A percentile compares a stretch with the other conserved stretches of the same genome.
Conservation (phyloP, 2,329 filamentous ascomycete species). For the Chaetomium sp. region DNA sequence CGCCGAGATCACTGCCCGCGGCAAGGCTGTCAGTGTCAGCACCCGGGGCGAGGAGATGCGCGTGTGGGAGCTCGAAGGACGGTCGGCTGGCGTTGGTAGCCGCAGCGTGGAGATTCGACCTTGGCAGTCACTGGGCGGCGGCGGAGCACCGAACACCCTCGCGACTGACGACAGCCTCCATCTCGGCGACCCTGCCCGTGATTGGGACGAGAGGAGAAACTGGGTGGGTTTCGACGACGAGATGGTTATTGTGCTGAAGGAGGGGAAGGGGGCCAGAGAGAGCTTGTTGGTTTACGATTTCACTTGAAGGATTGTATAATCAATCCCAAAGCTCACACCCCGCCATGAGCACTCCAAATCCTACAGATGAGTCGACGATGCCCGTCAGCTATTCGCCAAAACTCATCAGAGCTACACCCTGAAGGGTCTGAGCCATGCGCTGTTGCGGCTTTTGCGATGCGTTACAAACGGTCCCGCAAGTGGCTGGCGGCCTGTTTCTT, state of each 20-base stretch:
- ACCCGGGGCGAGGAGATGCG: conserved; percentile 75
- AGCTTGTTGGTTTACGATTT: conserved; percentile 87
- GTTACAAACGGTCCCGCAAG: not conserved
- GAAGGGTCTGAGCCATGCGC: not conserved
- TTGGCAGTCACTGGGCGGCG: conserved; percentile 31
- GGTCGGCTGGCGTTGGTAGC: conserved; percentile 44
- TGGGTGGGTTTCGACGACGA: conserved; percentile 92
- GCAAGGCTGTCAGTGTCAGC: conserved; percentile 89
- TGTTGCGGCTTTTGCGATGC: not conserved
- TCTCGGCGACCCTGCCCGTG: conserved; percentile 21
- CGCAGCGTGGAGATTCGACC: conserved; percentile 56
- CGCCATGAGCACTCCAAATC: not conserved
- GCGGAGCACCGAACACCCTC: conserved; percentile 29
- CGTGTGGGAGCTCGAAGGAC: conserved; percentile 86
- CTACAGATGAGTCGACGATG: not conserved
- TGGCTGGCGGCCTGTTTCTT: not conserved
- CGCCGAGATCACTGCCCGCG: conserved; percentile 79
- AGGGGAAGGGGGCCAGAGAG: conserved; percentile 66
- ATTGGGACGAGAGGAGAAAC: conserved; percentile 53
- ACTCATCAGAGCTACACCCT: not conserved
- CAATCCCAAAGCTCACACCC: not conserved
- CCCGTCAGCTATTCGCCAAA: not conserved
- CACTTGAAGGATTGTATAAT: conserved; percentile 50
- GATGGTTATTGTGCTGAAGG: conserved; percentile 83
- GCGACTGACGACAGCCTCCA: not conserved